Evolutionary conservation across 75 land plant genomes (phyloP).

Genomic region (Sequoiadendron giganteum): DNA sequence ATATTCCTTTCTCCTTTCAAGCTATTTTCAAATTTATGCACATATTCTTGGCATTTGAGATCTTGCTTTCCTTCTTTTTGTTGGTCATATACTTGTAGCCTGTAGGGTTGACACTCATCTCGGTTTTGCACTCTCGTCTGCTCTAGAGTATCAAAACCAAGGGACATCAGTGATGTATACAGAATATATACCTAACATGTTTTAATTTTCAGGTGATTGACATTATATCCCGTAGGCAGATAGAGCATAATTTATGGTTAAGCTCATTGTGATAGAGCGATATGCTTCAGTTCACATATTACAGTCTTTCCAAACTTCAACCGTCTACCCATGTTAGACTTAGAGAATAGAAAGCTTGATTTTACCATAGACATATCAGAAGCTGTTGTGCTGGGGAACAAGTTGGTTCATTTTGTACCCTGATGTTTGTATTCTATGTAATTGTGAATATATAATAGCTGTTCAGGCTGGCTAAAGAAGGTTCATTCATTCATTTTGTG

Average conservation of each 20-base stretch:
- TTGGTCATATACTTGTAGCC: neutral
- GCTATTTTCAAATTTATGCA: no score
- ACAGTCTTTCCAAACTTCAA: neutral
- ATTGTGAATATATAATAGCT: neutral
- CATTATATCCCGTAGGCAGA: neutral
- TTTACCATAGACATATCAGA: neutral
- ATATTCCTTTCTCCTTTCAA: no score
- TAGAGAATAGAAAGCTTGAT: neutral
- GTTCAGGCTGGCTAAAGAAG: neutral
- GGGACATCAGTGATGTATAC: neutral
- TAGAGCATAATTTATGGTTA: neutral
- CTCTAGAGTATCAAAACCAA: neutral
- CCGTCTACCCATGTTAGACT: neutral
- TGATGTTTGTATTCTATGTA: neutral
- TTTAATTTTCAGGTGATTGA: neutral
- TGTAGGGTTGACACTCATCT: neutral
- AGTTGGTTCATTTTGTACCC: neutral
- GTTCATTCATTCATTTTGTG: slow-evolving; percentile 8
- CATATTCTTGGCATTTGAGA: neutral
- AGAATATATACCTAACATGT: neutral
- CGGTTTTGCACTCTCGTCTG: neutral
- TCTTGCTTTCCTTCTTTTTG: neutral
- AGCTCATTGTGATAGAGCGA: neutral
- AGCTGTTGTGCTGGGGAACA: neutral
- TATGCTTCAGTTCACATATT: neutral